A percentile compares a stretch with the other conserved stretches of the same genome.
These are phyloP conservation scores for Gilbertella persicaria DNA, from an alignment of 371 early-diverging fungal species.

Conservation along the genomic window DNA sequence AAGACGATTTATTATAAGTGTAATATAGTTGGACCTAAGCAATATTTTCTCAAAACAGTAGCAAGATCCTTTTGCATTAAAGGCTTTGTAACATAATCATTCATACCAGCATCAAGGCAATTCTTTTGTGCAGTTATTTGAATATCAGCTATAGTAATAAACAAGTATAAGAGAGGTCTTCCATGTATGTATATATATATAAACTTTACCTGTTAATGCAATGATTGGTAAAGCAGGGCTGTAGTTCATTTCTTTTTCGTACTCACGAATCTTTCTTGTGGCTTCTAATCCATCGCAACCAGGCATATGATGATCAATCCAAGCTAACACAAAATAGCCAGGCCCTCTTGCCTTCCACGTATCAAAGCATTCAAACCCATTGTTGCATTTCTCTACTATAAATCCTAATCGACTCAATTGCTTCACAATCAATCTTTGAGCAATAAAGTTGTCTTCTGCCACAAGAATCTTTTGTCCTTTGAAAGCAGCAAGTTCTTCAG, in stretches of 20 bases:
- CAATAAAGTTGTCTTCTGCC: conserved; percentile 48
- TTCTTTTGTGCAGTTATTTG: conserved; percentile 53
- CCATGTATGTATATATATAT: background rate
- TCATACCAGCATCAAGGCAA: conserved; percentile 60
- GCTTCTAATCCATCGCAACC: conserved; percentile 49
- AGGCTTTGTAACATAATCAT: conserved; percentile 53
- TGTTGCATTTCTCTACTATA: conserved; percentile 42
- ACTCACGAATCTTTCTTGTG: conserved; percentile 35
- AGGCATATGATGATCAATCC: conserved; percentile 57
- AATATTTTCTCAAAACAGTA: conserved; percentile 34
- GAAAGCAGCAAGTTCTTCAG: conserved; percentile 44
- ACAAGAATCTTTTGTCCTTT: conserved; percentile 41
- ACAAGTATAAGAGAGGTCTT: background rate
- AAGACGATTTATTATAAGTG: background rate
- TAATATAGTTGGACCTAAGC: conserved; percentile 11
- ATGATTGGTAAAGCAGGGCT: conserved; percentile 36
- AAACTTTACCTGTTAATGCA: conserved; percentile 40
- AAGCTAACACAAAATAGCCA: conserved; percentile 37
- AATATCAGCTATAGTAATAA: conserved; percentile 44
- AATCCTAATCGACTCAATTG: conserved; percentile 41
- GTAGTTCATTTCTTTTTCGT: conserved; percentile 30
- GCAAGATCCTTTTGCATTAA: conserved; percentile 48
- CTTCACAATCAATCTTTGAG: conserved; percentile 44
- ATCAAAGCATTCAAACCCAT: conserved; percentile 46
- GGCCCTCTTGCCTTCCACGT: conserved; percentile 42